phyloP scores from a whole-genome alignment of 805 yeast species.

The Naumovozyma dairenensis region DNA sequence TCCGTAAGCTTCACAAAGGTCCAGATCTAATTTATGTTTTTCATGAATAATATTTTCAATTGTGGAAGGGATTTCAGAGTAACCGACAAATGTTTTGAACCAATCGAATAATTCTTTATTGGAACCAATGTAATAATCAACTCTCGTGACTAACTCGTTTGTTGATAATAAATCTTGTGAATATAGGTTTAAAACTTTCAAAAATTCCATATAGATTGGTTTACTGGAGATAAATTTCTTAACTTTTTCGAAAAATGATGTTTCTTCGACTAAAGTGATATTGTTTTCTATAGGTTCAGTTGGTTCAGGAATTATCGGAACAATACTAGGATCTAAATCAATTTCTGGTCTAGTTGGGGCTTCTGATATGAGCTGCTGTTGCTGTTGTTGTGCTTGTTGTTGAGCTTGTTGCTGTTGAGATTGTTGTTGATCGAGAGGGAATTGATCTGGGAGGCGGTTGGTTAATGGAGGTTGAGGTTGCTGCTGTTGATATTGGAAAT shows the following conservation, averaged over 20 bases:
- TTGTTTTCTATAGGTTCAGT: slow-evolving; percentile 45
- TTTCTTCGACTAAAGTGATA: slow-evolving; percentile 69
- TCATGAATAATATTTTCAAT: slow-evolving; percentile 82
- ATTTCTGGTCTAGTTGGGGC: slow-evolving; percentile 31
- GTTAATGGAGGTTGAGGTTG: slow-evolving; percentile 1
- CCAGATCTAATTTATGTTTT: slow-evolving; percentile 83
- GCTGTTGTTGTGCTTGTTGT: slow-evolving; percentile 13
- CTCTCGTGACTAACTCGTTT: slow-evolving; percentile 69
- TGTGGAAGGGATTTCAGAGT: slow-evolving; percentile 70
- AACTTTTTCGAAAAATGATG: slow-evolving; percentile 83
- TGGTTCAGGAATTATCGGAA: slow-evolving; percentile 84
- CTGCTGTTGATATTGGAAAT: slow-evolving; percentile 1
- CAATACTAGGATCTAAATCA: slow-evolving; percentile 53
- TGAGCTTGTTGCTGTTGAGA: slow-evolving; percentile 1
- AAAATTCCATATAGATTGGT: slow-evolving; percentile 83
- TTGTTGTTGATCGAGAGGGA: background rate
- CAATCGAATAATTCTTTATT: slow-evolving; percentile 73
- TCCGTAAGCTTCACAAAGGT: slow-evolving; percentile 87
- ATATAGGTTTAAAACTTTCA: slow-evolving; percentile 76
- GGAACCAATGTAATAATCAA: slow-evolving; percentile 75
- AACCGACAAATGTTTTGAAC: slow-evolving; percentile 90
- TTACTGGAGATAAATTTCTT: slow-evolving; percentile 82
- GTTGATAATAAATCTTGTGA: slow-evolving; percentile 88
- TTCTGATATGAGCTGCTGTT: slow-evolving; percentile 13
- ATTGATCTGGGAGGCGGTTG: background rate